phyloP scores from a whole-genome alignment of 2,329 filamentous ascomycete genomes.

The Pseudogymnoascus verrucosus region DNA sequence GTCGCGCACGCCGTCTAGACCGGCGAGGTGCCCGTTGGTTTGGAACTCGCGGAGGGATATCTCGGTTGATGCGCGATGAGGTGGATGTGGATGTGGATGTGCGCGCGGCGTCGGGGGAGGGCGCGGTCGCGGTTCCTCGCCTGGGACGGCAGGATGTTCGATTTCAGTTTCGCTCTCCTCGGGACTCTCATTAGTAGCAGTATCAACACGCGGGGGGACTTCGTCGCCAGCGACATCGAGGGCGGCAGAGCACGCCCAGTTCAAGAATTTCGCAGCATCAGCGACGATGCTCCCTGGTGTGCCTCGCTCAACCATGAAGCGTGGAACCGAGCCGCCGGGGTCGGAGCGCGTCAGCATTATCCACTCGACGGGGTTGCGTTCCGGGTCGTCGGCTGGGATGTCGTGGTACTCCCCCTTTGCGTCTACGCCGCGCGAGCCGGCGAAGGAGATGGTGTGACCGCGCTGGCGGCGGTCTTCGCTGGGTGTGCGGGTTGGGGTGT shows the following conservation, averaged over 20 bases:
- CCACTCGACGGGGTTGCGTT: conserved; percentile 62
- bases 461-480: conserved; percentile 24
- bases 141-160: background rate
- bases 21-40: conserved; percentile 24
- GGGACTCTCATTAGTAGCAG: too few relatives aligned
- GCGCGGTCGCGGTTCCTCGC: background rate
- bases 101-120: conserved; percentile 20
- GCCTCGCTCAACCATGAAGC: conserved; percentile 64
- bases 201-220: conserved; percentile 9
- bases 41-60: conserved; percentile 24
- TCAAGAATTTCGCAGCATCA: conserved; percentile 60
- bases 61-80: conserved; percentile 24
- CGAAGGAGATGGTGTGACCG: conserved; percentile 35
- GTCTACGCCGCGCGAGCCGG: conserved; percentile 30
- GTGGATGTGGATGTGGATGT: too few relatives aligned
- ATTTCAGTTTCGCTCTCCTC: too few relatives aligned
- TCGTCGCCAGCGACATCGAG: conserved; percentile 21
- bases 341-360: conserved; percentile 67
- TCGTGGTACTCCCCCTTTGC: conserved; percentile 31
- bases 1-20: conserved; percentile 10
- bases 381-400: conserved; percentile 34
- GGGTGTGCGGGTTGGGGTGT: conserved; percentile 13
- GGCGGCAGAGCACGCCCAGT: conserved; percentile 51
- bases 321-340: conserved; percentile 63
- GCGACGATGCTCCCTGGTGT: conserved; percentile 57